Evolutionary conservation across 441 rosid species (phyloP).

Genomic region (Pelargonium citronellum): DNA sequence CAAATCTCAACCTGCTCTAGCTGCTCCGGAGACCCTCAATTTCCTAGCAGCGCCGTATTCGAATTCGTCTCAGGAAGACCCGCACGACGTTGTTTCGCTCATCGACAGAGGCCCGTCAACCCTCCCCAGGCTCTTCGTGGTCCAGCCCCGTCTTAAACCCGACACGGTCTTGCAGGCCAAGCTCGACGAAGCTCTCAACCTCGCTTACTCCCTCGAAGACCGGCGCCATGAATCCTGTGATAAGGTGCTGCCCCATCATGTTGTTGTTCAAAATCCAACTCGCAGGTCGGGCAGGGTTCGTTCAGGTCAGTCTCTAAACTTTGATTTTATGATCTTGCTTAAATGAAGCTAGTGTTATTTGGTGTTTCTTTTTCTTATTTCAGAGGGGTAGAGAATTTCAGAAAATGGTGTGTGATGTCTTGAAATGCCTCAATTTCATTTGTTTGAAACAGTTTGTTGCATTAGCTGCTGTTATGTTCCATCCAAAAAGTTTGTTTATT

Average conservation of each 20-base stretch:
- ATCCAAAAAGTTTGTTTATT: too few species aligned
- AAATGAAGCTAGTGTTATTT: not conserved
- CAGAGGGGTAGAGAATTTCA: too few species aligned
- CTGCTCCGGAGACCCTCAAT: not conserved
- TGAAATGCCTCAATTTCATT: not conserved
- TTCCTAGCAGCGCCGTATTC: conserved; percentile 8
- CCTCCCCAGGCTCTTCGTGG: conserved; percentile 69
- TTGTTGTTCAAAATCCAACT: conserved; percentile 75
- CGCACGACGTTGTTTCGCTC: conserved; percentile 30
- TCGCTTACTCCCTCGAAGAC: conserved; percentile 87
- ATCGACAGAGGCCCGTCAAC: conserved; percentile 52
- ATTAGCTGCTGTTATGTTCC: not conserved
- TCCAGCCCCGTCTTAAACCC: conserved; percentile 78
- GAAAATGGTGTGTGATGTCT: not conserved
- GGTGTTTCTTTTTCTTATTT: too few species aligned
- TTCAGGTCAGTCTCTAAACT: conserved; percentile 39
- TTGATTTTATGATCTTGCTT: not conserved
- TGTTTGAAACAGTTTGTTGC: not conserved
- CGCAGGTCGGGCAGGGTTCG: conserved; percentile 52
- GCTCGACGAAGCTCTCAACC: conserved; percentile 81
- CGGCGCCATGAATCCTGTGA: conserved; percentile 76
- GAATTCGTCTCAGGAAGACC: conserved; percentile 7
- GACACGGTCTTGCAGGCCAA: conserved; percentile 54
- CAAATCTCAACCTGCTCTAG: not conserved
- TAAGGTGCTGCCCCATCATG: conserved; percentile 65